A percentile compares a stretch with the other conserved stretches of the same genome.
Evolutionary conservation across 768 basidiomycete genomes (phyloP).

Genomic region (Kwoniella newhampshirensis): DNA sequence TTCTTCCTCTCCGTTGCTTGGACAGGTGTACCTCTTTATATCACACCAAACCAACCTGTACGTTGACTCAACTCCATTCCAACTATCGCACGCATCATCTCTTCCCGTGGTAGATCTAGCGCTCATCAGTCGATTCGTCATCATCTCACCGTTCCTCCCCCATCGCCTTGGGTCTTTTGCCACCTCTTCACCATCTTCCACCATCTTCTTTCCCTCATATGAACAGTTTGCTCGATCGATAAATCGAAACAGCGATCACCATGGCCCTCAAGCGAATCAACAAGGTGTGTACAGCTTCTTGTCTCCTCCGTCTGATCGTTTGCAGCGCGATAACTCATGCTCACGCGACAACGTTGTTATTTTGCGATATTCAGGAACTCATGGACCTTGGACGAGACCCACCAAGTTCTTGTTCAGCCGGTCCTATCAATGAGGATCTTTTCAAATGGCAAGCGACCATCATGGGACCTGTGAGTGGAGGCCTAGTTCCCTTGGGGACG

Average conservation of each 20-base stretch:
- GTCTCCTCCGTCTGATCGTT: not conserved
- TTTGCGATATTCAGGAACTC: constrained; percentile 71
- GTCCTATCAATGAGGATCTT: constrained; percentile 96
- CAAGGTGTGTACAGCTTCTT: constrained; percentile 64
- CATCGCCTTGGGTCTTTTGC: not conserved
- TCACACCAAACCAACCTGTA: too few species aligned
- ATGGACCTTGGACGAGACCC: constrained; percentile 99
- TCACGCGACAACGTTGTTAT: constrained; percentile 19
- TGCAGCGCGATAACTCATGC: not conserved
- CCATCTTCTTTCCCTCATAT: not conserved
- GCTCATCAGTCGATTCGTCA: not conserved
- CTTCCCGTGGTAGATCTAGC: not conserved
- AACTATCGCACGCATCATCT: too few species aligned
- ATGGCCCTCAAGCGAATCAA: constrained; percentile 99
- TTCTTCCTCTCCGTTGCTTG: too few species aligned
- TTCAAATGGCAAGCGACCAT: constrained; percentile 99
- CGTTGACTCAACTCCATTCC: too few species aligned
- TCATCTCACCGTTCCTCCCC: too few species aligned
- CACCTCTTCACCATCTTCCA: constrained; percentile 2
- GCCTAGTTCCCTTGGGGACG: not conserved
- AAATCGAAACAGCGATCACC: constrained; percentile 10
- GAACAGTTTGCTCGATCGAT: too few species aligned
- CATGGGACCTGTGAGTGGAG: constrained; percentile 86
- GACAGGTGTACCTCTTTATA: too few species aligned
- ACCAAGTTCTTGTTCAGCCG: constrained; percentile 98